Evolutionary conservation across 306 rosid species (phyloP).

Genomic region (Abrus pulchellus): DNA sequence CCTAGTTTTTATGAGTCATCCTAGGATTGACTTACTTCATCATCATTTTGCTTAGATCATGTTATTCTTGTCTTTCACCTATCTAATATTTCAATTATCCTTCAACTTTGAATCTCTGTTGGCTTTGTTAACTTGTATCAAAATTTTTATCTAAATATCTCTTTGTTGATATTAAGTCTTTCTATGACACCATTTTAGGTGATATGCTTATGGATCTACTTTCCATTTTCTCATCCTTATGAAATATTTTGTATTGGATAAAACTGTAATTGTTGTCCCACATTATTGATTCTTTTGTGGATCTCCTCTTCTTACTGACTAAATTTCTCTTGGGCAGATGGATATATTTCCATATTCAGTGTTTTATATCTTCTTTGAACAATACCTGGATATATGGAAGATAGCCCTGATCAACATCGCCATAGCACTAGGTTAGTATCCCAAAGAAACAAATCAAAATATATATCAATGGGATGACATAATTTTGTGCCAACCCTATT

Average conservation of each 20-base stretch:
- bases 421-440: conserved; percentile 84
- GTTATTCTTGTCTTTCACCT: conserved; percentile 31
- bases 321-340: conserved; percentile 78
- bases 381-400: conserved; percentile 91
- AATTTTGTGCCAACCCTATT: conserved; percentile 18
- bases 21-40: conserved; percentile 25
- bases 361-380: conserved; percentile 97
- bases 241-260: conserved; percentile 38
- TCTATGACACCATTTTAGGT: neutral
- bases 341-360: conserved; percentile 95
- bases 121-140: conserved; percentile 24
- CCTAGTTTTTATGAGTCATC: conserved; percentile 6
- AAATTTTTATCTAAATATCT: neutral
- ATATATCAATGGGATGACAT: conserved; percentile 2
- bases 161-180: conserved; percentile 19
- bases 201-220: conserved; percentile 9
- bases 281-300: conserved; percentile 43
- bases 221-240: conserved; percentile 33
- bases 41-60: neutral
- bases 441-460: neutral
- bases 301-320: conserved; percentile 45
- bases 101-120: conserved; percentile 24
- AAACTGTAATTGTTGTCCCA: conserved; percentile 30
- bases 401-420: conserved; percentile 76
- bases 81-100: conserved; percentile 33